Conservation (phyloP, 192 early-diverging fungal species). For the Haplosporangium gracile region DNA sequence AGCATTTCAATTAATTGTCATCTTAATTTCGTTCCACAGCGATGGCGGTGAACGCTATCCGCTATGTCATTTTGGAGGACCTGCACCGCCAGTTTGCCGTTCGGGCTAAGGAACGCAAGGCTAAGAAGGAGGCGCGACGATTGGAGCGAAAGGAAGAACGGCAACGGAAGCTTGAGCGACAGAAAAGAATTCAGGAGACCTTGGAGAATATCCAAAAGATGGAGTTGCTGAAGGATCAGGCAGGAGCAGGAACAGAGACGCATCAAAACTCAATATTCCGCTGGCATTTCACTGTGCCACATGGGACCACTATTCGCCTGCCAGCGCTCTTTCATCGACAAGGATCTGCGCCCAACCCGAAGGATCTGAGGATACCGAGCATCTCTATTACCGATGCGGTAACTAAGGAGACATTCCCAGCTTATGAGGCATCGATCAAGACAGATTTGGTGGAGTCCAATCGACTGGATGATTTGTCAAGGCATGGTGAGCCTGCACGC, state of each 20-base stretch:
- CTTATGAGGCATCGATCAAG: not conserved
- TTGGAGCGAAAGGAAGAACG: not conserved
- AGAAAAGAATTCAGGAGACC: not conserved
- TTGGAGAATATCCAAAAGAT: not conserved
- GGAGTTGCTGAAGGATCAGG: not conserved
- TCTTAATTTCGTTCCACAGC: not conserved
- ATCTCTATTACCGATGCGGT: not conserved
- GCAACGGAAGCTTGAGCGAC: not conserved
- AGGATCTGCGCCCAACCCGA: not conserved
- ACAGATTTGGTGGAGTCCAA: not conserved
- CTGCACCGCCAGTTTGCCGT: slow-evolving; percentile 8
- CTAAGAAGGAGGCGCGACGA: not conserved
- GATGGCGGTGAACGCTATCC: slow-evolving; percentile 16
- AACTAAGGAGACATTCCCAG: not conserved
- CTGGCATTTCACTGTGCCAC: not conserved
- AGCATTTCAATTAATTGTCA: not conserved
- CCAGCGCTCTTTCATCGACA: not conserved
- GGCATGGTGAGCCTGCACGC: not conserved
- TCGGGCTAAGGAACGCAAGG: slow-evolving; percentile 2
- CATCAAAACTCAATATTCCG: not conserved
- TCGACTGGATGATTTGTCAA: not conserved
- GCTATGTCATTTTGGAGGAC: slow-evolving; percentile 12
- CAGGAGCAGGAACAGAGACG: not conserved
- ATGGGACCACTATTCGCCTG: not conserved
- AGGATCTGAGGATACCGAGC: not conserved